Evolutionary conservation across 495 filamentous ascomycete genomes (phyloP).

Genomic region (Chaetomium cochliodes): DNA sequence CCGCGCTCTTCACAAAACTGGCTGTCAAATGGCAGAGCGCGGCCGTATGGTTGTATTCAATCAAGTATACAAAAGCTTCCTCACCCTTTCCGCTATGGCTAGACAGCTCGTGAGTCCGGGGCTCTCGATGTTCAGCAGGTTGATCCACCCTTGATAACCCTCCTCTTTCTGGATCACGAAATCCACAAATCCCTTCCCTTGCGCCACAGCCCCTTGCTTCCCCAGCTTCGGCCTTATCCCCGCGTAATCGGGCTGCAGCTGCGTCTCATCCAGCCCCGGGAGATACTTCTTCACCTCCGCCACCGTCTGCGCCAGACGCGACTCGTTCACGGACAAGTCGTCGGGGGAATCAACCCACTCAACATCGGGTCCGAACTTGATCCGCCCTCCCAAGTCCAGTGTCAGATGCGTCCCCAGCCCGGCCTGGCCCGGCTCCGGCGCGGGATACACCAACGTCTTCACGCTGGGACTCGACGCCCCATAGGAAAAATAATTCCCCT

Average conservation of each 20-base stretch:
- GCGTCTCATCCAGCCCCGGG: constrained; percentile 63
- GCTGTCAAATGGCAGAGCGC: neutral
- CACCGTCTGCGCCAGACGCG: constrained; percentile 64
- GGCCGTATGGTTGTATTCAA: neutral
- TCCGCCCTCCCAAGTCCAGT: constrained; percentile 77
- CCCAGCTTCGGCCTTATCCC: constrained; percentile 87
- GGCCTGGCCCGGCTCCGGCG: constrained; percentile 71
- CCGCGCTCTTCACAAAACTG: constrained; percentile 1
- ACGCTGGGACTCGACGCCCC: constrained; percentile 61
- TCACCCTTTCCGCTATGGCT: constrained; percentile 84
- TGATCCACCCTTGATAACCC: constrained; percentile 82
- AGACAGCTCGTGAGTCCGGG: constrained; percentile 87
- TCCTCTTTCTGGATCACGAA: constrained; percentile 82
- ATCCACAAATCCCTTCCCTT: constrained; percentile 70
- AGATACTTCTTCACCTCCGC: constrained; percentile 76
- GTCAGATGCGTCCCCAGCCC: constrained; percentile 94
- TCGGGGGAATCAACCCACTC: constrained; percentile 71
- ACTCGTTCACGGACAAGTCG: constrained; percentile 48
- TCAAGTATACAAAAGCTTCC: constrained; percentile 64
- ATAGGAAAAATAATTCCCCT: constrained; percentile 95
- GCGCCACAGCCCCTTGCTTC: constrained; percentile 54
- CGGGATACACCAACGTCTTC: constrained; percentile 80
- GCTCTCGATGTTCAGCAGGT: constrained; percentile 91
- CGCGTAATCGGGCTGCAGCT: constrained; percentile 79
- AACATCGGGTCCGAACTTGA: constrained; percentile 93